Evolutionary conservation across 257 asterid genomes (phyloP).

Genomic region (Solanum ahanhuiri): DNA sequence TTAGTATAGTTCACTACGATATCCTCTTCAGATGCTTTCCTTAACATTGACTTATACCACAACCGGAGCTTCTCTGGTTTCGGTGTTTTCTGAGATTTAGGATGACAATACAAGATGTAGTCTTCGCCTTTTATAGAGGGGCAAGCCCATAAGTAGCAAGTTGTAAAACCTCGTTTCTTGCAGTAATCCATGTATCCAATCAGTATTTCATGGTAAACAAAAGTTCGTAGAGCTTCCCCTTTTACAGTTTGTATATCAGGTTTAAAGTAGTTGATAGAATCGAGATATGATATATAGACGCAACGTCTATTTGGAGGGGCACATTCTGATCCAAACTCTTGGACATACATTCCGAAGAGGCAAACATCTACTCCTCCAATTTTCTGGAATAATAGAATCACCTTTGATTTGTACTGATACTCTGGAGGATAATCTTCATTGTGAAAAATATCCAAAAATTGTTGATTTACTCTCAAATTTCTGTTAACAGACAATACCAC

Average conservation of each 20-base stretch:
- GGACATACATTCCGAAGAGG: slow-evolving; percentile 66
- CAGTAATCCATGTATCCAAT: slow-evolving; percentile 79
- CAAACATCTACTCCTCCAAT: slow-evolving; percentile 70
- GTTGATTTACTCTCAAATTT: slow-evolving; percentile 47
- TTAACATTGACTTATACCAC: slow-evolving; percentile 49
- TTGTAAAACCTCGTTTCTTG: slow-evolving; percentile 55
- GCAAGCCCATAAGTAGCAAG: slow-evolving; percentile 77
- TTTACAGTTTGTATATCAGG: slow-evolving; percentile 41
- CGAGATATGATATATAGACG: slow-evolving; percentile 66
- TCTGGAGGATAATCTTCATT: slow-evolving; percentile 46
- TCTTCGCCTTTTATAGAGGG: slow-evolving; percentile 66
- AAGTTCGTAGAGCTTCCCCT: slow-evolving; percentile 67
- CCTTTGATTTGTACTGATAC: slow-evolving; percentile 64
- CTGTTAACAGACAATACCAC: slow-evolving; percentile 46
- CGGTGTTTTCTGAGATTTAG: slow-evolving; percentile 59
- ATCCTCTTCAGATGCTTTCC: slow-evolving; percentile 40
- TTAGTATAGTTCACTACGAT: slow-evolving; percentile 45
- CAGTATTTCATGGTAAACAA: slow-evolving; percentile 67
- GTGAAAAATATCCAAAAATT: slow-evolving; percentile 47
- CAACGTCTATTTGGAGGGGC: slow-evolving; percentile 55
- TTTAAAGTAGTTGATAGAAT: slow-evolving; percentile 63
- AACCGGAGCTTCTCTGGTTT: slow-evolving; percentile 39
- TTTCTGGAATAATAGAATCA: slow-evolving; percentile 61
- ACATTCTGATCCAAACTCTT: slow-evolving; percentile 74
- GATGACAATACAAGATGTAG: slow-evolving; percentile 70